Conservation (phyloP, 345 rosid genomes). For the Eucalyptus lansdowneana region DNA sequence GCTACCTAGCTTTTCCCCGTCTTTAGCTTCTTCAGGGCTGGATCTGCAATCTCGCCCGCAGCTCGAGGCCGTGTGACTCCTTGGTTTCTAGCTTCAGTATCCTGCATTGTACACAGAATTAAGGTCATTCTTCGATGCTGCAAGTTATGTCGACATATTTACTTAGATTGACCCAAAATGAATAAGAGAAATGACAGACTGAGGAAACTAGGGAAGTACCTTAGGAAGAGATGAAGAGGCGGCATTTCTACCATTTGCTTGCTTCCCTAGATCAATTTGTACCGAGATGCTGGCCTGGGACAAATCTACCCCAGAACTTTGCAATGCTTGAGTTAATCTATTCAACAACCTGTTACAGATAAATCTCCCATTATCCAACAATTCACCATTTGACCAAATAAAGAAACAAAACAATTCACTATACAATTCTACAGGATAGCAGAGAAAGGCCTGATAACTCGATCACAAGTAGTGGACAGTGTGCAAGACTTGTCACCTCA, state of each 20-base stretch:
- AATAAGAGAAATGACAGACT: neutral
- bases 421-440: neutral
- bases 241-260: neutral
- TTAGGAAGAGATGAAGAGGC: conserved; percentile 10
- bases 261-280: conserved; percentile 80
- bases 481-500: neutral
- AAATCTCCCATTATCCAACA: neutral
- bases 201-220: conserved; percentile 3
- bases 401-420: too few species aligned
- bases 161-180: neutral
- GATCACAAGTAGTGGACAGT: neutral
- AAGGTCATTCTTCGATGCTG: neutral
- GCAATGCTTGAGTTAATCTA: conserved; percentile 67
- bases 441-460: neutral
- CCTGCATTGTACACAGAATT: conserved; percentile 6
- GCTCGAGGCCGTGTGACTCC: conserved; percentile 13
- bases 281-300: conserved; percentile 83
- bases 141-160: neutral
- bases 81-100: conserved; percentile 8
- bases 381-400: neutral
- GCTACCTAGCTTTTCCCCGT: conserved; percentile 11
- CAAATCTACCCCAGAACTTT: conserved; percentile 82
- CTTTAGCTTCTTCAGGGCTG: conserved; percentile 41
- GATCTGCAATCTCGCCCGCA: conserved; percentile 12
- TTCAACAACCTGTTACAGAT: conserved; percentile 50